Percentiles rank a stretch among this genome's conserved stretches.
These are phyloP conservation scores for Puccinia novopanici DNA, from an alignment of 1,284 basidiomycete species.

Conservation along the genomic window DNA sequence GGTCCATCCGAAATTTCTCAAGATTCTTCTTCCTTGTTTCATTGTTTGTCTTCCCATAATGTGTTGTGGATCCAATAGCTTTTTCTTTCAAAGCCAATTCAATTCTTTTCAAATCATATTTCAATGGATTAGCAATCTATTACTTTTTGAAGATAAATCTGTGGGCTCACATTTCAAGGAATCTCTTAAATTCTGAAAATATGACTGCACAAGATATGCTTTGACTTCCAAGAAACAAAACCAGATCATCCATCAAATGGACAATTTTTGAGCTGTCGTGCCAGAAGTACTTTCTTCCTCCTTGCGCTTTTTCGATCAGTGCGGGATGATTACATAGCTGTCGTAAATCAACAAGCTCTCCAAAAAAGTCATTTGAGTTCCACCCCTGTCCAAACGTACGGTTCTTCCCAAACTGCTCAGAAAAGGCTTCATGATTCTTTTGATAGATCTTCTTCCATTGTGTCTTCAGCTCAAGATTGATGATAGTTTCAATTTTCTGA, in stretches of 20 bases:
- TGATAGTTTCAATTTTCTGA: neutral
- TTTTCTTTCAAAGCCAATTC: neutral
- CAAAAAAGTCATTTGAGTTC: neutral
- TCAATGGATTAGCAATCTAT: neutral
- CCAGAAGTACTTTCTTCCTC: neutral
- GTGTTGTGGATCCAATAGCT: neutral
- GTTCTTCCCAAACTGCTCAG: neutral
- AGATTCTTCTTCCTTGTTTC: neutral
- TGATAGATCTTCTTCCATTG: neutral
- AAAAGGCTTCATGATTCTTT: neutral
- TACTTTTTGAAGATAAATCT: neutral
- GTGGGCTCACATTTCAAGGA: neutral
- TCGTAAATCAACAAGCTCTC: neutral
- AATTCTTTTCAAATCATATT: neutral
- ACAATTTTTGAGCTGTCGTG: neutral
- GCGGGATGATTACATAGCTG: neutral
- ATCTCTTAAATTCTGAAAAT: neutral
- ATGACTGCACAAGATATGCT: neutral
- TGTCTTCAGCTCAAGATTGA: neutral
- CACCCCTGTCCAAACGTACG: neutral
- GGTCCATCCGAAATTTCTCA: neutral
- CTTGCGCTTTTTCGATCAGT: neutral
- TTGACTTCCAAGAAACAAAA: neutral
- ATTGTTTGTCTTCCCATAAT: neutral
- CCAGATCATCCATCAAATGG: neutral